Evolutionary conservation across 2,329 filamentous ascomycete genomes (phyloP), one percentile per base, ranked within the genome.

Genomic region (Fusarium buharicum): DNA sequence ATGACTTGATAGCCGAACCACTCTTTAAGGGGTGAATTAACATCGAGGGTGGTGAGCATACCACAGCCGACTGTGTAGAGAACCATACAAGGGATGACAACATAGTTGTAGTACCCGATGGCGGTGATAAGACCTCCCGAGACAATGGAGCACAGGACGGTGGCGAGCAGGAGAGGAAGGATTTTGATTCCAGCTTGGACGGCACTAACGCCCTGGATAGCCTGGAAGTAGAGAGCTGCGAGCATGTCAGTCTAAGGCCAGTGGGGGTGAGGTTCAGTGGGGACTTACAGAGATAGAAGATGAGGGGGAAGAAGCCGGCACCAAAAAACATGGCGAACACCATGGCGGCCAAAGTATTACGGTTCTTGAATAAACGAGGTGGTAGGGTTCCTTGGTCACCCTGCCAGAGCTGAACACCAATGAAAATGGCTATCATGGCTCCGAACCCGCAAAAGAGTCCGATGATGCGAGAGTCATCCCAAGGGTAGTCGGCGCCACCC

Each of bases 1-100:
- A 88, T 69, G 37, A 84, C 80, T 69, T 86, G 84, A 70, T 83
- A 86, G 16, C 84, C 84, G 60, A 87, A 83, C 85, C 85, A 88
- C 33, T 78, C 73, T 12, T 73, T 70, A 2, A 81, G 71, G 1
- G 78, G 74, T 6, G 82, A 85, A 62, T 77, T 60, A 3, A 82
- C 74, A 28, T 73, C 71, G 11, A 86, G 78, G 0, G 83, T 86
- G 1, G 83, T 82, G 56, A 88, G 77, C 50, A 88, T 78, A 14
- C 84, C 86, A 3, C 77, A 72, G 9, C 84, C 84, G 51, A 85
- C 70, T 33, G 81, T 68, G 63, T 69, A 76, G 43, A 78, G 70
- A 49, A 79, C 55, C 58, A 79, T 75, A 37, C 76, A 78, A 6
- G 75, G 71, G 18, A 82, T 74, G 72, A 80, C 74, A 58, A 79